phyloP scores from a whole-genome alignment of 371 early-diverging fungal species.

The Polyrhizophydium stewartii region DNA sequence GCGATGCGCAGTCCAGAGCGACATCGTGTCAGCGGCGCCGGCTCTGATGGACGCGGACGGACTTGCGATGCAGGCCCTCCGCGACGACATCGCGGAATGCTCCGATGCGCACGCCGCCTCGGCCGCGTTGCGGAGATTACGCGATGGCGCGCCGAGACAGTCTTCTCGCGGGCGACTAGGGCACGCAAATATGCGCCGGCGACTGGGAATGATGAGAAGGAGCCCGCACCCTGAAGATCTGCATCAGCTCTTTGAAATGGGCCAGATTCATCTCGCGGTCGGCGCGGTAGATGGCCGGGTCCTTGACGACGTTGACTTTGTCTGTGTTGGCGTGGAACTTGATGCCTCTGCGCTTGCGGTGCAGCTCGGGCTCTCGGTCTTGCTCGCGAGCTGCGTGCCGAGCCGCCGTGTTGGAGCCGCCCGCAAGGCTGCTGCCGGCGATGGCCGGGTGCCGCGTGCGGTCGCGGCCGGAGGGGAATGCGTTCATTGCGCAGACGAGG shows the following conservation, averaged over 20 bases:
- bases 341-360: neutral
- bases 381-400: neutral
- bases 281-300: conserved; percentile 32
- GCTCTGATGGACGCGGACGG: neutral
- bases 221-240: conserved; percentile 34
- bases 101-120: no score
- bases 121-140: no score
- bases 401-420: neutral
- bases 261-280: conserved; percentile 43
- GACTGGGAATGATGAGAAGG: no score
- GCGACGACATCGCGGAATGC: no score
- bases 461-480: no score
- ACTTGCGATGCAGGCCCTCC: no score
- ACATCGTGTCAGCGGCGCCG: neutral
- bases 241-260: conserved; percentile 41
- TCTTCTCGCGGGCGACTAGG: no score
- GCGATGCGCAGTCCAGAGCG: neutral
- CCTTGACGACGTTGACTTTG: conserved; percentile 29
- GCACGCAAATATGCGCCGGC: no score
- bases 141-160: no score
- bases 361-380: neutral
- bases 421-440: neutral
- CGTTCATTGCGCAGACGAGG: no score
- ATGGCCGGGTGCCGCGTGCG: neutral
- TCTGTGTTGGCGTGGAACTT: conserved; percentile 15